These are phyloP conservation scores for Saprolegnia diclina DNA, from an alignment of 352 stramenopile genomes.

Conservation along the genomic window DNA sequence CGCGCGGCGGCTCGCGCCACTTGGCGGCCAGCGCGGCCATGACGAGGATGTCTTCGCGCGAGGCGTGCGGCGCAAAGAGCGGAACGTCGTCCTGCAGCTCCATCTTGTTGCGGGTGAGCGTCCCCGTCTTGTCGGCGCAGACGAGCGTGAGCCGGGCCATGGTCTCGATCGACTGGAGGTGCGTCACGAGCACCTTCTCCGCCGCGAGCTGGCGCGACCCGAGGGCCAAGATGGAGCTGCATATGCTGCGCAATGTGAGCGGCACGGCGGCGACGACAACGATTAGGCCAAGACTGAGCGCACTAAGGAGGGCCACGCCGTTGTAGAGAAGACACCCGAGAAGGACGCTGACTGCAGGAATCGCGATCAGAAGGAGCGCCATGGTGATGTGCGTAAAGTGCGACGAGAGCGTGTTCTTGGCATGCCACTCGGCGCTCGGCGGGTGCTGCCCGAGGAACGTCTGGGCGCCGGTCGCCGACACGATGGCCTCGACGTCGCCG, in stretches of 20 bases:
- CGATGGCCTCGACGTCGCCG: conserved; percentile 90
- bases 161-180: conserved; percentile 89
- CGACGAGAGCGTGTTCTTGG: not conserved
- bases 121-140: conserved; percentile 96
- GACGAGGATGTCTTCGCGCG: conserved; percentile 83
- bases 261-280: conserved; percentile 90
- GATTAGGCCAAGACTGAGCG: conserved; percentile 85
- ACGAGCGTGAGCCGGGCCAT: conserved; percentile 91
- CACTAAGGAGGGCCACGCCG: conserved; percentile 64
- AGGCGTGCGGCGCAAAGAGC: conserved; percentile 74
- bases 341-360: conserved; percentile 83
- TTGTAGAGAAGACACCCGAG: conserved; percentile 83
- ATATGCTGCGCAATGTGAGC: conserved; percentile 91
- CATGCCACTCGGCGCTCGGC: conserved; percentile 14
- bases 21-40: conserved; percentile 91
- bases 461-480: conserved; percentile 81
- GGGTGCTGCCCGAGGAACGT: conserved; percentile 82
- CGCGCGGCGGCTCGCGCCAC: conserved; percentile 90
- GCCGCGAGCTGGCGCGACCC: conserved; percentile 85
- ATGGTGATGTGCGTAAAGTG: conserved; percentile 83
- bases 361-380: conserved; percentile 80
- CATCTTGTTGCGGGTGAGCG: conserved; percentile 93
- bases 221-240: conserved; percentile 89
- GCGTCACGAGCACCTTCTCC: conserved; percentile 90
- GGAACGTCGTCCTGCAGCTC: conserved; percentile 89